These are phyloP conservation scores for Penicillium oxalicum DNA, from an alignment of 2,329 filamentous ascomycete species.

Conservation along the genomic window DNA sequence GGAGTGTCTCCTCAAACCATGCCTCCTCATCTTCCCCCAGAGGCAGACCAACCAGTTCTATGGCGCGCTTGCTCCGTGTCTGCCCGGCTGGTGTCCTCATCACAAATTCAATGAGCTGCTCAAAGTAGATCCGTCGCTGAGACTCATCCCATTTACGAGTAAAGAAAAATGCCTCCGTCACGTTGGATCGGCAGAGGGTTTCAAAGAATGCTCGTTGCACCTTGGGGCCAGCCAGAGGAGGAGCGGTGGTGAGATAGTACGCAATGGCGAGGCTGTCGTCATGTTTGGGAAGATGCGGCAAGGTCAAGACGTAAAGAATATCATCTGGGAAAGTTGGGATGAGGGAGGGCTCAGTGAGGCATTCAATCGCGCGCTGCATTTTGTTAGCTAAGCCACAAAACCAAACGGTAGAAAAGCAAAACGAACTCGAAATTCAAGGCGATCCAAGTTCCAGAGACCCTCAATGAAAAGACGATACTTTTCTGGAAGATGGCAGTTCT, in stretches of 20 bases:
- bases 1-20: constrained; percentile 67
- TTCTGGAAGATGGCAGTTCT: constrained; percentile 59
- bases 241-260: constrained; percentile 71
- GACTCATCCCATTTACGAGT: constrained; percentile 58
- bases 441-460: constrained; percentile 75
- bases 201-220: constrained; percentile 64
- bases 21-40: constrained; percentile 64
- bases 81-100: constrained; percentile 40
- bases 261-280: constrained; percentile 64
- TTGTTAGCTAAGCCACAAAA: background rate
- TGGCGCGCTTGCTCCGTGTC: constrained; percentile 50
- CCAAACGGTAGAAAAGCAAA: constrained; percentile 5
- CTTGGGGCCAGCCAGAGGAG: constrained; percentile 59
- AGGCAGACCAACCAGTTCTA: constrained; percentile 67
- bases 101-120: constrained; percentile 57
- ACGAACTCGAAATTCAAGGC: constrained; percentile 58
- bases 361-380: constrained; percentile 60
- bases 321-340: constrained; percentile 78
- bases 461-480: constrained; percentile 77
- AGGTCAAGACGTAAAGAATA: constrained; percentile 64
- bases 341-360: constrained; percentile 72
- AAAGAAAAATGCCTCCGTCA: constrained; percentile 70
- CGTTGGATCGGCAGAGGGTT: constrained; percentile 60
- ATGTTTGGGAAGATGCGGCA: constrained; percentile 49
- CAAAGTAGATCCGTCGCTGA: constrained; percentile 60